phyloP scores from a whole-genome alignment of 192 early-diverging fungal genomes.

The Coemansia sp. region DNA sequence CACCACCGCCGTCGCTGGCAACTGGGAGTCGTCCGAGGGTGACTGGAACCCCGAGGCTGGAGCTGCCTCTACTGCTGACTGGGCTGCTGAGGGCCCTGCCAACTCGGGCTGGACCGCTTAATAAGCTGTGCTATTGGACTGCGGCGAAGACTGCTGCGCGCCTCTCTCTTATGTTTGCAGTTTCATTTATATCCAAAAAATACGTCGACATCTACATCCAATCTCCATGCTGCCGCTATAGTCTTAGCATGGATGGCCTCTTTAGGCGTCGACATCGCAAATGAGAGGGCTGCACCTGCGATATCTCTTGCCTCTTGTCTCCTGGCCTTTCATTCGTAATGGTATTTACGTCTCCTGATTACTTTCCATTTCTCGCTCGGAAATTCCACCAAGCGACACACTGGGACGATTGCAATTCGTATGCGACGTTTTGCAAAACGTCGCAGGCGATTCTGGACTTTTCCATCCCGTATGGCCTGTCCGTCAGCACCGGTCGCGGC shows the following conservation, averaged over 20 bases:
- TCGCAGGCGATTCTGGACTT: conserved; percentile 77
- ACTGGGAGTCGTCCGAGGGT: conserved; percentile 48
- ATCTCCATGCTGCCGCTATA: no score
- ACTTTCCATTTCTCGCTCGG: conserved; percentile 76
- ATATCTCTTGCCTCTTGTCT: not conserved
- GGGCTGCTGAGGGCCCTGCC: conserved; percentile 64
- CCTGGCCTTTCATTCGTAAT: not conserved
- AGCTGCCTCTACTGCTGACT: conserved; percentile 52
- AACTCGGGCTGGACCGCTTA: conserved; percentile 38
- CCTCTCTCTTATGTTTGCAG: not conserved
- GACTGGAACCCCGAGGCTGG: conserved; percentile 46
- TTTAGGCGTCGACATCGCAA: no score
- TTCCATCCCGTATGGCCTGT: conserved; percentile 68
- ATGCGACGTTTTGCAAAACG: conserved; percentile 74
- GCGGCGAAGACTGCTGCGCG: not conserved
- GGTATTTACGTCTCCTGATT: conserved; percentile 57
- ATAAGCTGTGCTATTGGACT: conserved; percentile 2
- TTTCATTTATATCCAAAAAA: not conserved
- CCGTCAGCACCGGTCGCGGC: conserved; percentile 53
- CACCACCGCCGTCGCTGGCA: conserved; percentile 36
- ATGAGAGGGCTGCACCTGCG: no score
- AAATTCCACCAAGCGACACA: conserved; percentile 71
- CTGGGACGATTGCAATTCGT: conserved; percentile 81
- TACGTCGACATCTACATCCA: not conserved
- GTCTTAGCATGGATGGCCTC: no score